Conservation (phyloP, 371 early-diverging fungal species). For the Lichtheimia hyalospora region DNA sequence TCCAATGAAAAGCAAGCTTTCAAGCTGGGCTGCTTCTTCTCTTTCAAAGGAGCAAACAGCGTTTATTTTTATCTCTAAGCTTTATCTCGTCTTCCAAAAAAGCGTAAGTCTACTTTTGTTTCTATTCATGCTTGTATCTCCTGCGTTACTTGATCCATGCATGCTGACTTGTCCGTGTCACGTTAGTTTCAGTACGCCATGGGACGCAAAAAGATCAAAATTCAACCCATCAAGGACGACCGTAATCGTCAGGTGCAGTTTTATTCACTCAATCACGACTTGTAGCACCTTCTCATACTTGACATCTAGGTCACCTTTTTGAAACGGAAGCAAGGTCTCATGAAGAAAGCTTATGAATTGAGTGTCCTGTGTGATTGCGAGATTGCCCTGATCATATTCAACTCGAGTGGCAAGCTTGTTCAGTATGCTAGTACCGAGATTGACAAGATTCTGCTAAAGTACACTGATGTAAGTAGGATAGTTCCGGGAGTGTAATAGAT, state of each 20-base stretch:
- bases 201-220: slow-evolving; percentile 97
- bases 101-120: no score
- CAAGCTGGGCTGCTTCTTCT: no score
- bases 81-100: no score
- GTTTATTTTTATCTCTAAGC: no score
- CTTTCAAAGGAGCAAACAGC: no score
- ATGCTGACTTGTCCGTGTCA: no score
- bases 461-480: slow-evolving; percentile 75
- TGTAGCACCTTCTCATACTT: background rate
- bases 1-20: no score
- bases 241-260: slow-evolving; percentile 84
- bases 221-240: slow-evolving; percentile 92
- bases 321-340: slow-evolving; percentile 97
- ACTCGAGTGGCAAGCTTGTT: slow-evolving; percentile 86
- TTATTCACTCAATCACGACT: background rate
- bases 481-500: background rate
- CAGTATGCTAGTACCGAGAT: slow-evolving; percentile 92
- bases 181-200: slow-evolving; percentile 35
- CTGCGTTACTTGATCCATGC: no score
- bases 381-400: slow-evolving; percentile 92
- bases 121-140: no score
- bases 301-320: slow-evolving; percentile 86
- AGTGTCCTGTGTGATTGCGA: slow-evolving; percentile 97
- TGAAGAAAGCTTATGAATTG: slow-evolving; percentile 99
- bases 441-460: slow-evolving; percentile 86